Evolutionary conservation across 139 green algal species (phyloP).

Genomic region (Mesotaenium endlicherianum): DNA sequence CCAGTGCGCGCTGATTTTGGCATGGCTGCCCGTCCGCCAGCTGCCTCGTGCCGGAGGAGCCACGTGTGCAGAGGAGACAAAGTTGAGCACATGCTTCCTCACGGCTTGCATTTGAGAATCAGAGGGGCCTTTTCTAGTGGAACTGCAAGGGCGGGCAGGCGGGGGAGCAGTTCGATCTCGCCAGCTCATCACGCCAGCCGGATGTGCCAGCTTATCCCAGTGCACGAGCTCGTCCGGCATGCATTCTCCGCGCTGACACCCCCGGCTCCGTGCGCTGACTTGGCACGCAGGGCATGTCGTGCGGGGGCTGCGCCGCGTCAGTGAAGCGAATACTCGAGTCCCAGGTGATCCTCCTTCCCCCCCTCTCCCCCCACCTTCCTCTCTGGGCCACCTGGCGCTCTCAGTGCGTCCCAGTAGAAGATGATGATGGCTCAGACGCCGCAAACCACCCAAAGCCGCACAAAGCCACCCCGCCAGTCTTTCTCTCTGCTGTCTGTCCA

Average conservation of each 20-base stretch:
- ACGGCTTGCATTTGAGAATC: background rate
- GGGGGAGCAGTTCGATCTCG: background rate
- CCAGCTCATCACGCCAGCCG: background rate
- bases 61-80: too few relatives aligned
- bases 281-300: conserved; percentile 32
- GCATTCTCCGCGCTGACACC: background rate
- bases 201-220: background rate
- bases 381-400: background rate
- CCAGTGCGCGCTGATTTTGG: too few relatives aligned
- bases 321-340: conserved; percentile 43
- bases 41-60: too few relatives aligned
- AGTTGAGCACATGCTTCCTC: too few relatives aligned
- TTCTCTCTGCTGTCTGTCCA: too few relatives aligned
- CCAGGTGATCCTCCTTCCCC: background rate
- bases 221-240: background rate
- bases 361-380: background rate
- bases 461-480: too few relatives aligned
- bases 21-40: too few relatives aligned
- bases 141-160: background rate
- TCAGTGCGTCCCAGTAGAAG: background rate
- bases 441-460: background rate
- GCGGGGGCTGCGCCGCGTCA: conserved; percentile 24
- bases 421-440: background rate
- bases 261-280: background rate
- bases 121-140: background rate